Base-by-base conservation (phyloP, 495 filamentous ascomycete genomes). In the Parathielavia hyrcaniae region DNA sequence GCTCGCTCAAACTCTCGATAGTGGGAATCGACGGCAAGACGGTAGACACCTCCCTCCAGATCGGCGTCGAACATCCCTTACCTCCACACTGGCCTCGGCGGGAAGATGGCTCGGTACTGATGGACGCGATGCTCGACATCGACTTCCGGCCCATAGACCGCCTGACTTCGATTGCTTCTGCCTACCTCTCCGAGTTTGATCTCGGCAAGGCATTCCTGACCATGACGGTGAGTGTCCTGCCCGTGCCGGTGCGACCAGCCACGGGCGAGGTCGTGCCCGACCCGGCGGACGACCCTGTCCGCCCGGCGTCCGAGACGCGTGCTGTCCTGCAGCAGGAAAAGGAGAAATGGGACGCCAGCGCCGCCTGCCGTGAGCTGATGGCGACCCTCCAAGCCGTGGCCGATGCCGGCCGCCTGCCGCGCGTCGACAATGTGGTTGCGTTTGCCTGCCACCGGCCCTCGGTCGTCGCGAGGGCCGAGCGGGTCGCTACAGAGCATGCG, bases 381-480 rank as follows among this genome's bases (percentile, higher is more conserved):
- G 50, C 38, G 20, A 53, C 38, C 32, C 50, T 53, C 26, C 50
- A 53, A 9, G 38, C 20, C 9, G 22, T 43, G 14, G 50, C 50
- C 22, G 50, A 53, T 17, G 50, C 50, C 38, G 38, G 36, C 50
- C 50, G 39, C 22, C 50, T 53, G 34, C 49, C 34, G 9, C 49
- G 13, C 19, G 49, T 51, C 17, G 49, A 51, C 49, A 39, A 51
- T 3, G 49, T 51, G 2, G 49, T 51, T 11, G 49, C 35, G 49
- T 51, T 51, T 23, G 49, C 49, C 49, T 51, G 49, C 49, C 5
- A 51, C 35, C 35, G 49, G 10, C 49, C 49, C 19, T 51, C 49
- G 20, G 13, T 22, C 10, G 49, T 23, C 19, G 49, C 38, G 12
- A 38, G 49, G 49, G 49, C 35, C 35, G 49, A 51, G 9, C 49